Percentiles rank a stretch among this genome's conserved stretches.
Evolutionary conservation across 192 early-diverging fungal species (phyloP).

Genomic region (Coemansia guatemalensis): DNA sequence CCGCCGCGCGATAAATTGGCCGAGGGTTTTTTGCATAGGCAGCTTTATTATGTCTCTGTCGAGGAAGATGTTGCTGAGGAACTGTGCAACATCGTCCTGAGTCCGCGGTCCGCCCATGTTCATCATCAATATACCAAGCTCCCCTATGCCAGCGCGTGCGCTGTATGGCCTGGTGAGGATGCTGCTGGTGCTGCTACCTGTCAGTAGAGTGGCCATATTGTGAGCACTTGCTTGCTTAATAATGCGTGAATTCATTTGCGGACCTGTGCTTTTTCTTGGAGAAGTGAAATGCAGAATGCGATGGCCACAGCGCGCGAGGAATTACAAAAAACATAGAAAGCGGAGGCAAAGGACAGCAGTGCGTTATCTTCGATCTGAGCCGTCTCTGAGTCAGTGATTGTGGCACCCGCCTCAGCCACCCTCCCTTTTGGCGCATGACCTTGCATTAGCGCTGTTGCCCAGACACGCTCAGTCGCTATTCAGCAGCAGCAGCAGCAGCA

Average conservation of each 20-base stretch:
- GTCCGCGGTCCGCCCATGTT: slow-evolving; percentile 92
- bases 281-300: background rate
- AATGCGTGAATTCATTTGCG: background rate
- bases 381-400: background rate
- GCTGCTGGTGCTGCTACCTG: background rate
- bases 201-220: background rate
- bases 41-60: slow-evolving; percentile 93
- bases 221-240: background rate
- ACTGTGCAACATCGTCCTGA: slow-evolving; percentile 73
- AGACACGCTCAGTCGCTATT: background rate
- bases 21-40: slow-evolving; percentile 72
- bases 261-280: background rate
- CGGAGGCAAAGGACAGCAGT: background rate
- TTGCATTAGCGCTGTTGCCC: background rate
- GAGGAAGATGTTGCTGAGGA: slow-evolving; percentile 80
- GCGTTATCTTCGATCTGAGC: background rate
- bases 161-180: slow-evolving; percentile 13
- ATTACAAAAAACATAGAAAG: background rate
- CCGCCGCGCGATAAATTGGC: slow-evolving; percentile 76
- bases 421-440: background rate
- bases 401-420: background rate
- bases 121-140: slow-evolving; percentile 84
- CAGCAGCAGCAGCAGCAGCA: too few species aligned
- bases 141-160: slow-evolving; percentile 12
- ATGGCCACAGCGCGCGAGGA: background rate